These are phyloP conservation scores for Pseudopediastrum boryanum DNA, from an alignment of 139 green algal genomes.

Conservation along the genomic window DNA sequence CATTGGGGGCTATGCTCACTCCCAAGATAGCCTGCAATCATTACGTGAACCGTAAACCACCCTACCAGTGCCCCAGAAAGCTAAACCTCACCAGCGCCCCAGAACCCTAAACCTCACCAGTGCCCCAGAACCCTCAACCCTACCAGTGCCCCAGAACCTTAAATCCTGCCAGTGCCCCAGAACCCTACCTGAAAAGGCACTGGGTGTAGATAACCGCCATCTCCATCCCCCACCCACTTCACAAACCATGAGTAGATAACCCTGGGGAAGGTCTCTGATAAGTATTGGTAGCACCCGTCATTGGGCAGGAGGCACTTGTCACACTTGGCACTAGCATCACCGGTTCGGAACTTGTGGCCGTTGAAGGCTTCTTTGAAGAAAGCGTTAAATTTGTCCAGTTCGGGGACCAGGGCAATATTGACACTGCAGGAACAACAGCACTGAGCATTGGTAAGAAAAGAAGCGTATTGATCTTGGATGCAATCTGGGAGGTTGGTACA, in stretches of 20 bases:
- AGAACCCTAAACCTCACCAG: too few relatives aligned
- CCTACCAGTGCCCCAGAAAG: too few relatives aligned
- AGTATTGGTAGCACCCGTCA: constrained; percentile 24
- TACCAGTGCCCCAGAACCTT: too few relatives aligned
- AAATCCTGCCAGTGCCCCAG: too few relatives aligned
- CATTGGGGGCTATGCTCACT: too few relatives aligned
- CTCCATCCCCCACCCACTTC: constrained; percentile 1
- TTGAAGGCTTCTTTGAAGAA: constrained; percentile 30
- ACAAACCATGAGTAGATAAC: constrained; percentile 37
- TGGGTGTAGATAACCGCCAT: constrained; percentile 31
- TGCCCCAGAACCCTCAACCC: too few relatives aligned
- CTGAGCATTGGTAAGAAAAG: not conserved
- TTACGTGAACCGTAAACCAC: too few relatives aligned
- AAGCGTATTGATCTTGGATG: not conserved
- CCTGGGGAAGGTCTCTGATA: constrained; percentile 7
- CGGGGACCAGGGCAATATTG: not conserved
- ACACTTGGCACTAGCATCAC: constrained; percentile 19
- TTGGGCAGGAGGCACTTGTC: constrained; percentile 34
- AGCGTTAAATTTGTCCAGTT: constrained; percentile 3
- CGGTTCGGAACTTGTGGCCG: too few relatives aligned
- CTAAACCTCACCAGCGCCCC: too few relatives aligned
- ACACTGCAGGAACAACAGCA: constrained; percentile 4
- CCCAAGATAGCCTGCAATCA: too few relatives aligned
- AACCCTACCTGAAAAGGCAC: constrained; percentile 37
- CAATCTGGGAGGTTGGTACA: too few relatives aligned